A percentile compares a stretch with the other conserved stretches of the same genome.
phyloP scores from a whole-genome alignment of 129 eudicot genomes.

The carrot (Daucus carota) region DNA sequence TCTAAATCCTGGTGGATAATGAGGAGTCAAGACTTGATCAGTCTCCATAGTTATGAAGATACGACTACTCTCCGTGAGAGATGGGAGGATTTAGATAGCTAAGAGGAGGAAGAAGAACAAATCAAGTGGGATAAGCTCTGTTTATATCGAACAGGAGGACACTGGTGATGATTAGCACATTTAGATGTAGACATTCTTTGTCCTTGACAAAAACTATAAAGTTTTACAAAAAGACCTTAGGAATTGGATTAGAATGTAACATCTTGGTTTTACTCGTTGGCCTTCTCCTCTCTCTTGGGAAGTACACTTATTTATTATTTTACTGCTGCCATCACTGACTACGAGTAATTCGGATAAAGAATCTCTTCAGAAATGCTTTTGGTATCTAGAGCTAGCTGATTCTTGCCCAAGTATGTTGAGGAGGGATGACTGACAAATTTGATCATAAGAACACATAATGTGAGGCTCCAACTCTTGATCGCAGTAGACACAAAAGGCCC shows the following conservation, averaged over 20 bases:
- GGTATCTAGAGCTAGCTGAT: neutral
- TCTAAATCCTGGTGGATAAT: conserved; percentile 61
- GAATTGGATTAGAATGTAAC: neutral
- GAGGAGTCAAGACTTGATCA: conserved; percentile 10
- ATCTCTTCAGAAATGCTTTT: too few relatives aligned
- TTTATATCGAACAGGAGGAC: neutral
- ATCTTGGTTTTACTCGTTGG: neutral
- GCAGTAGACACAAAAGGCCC: too few relatives aligned
- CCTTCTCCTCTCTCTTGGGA: neutral
- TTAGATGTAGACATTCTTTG: neutral
- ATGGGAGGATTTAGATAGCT: neutral
- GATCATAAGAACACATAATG: too few relatives aligned
- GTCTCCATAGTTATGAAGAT: conserved; percentile 14
- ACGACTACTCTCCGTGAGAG: neutral
- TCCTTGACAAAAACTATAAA: neutral
- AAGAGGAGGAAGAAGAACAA: conserved; percentile 4
- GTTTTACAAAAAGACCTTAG: neutral
- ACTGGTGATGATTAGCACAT: neutral
- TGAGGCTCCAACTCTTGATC: too few relatives aligned
- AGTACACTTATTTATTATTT: neutral
- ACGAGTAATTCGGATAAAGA: neutral
- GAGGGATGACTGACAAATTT: too few relatives aligned
- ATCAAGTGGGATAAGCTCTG: conserved; percentile 3
- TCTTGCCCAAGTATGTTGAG: neutral
- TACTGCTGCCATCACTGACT: neutral